Evolutionary conservation across 371 early-diverging fungal genomes (phyloP), one percentile per base, ranked within the genome.

Genomic region (Smittium mucronatum): DNA sequence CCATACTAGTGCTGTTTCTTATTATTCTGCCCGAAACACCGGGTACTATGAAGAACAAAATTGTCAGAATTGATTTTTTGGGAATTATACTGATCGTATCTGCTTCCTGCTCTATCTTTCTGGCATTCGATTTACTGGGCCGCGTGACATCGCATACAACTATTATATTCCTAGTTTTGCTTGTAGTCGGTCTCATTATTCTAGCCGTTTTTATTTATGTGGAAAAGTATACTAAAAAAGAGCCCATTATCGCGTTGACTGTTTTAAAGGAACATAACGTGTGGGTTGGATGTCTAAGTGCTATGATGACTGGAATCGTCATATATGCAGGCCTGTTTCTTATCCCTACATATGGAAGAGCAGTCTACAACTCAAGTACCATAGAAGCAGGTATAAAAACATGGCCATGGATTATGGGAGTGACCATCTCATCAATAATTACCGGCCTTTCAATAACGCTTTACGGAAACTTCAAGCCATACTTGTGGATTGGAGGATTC

Each of bases 331-430:
- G 80, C 5, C 75, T 87, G 60, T 87, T 82, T 71, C 88, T 84
- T 60, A 71, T 88, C 0, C 93, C 94, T 21, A 78, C 90, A 11
- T 93, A 87, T 76, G 90, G 89, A 78, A 89, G 88, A 71, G 84
- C 91, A 36, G 89, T 90, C 47, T 74, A 81, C 35, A 80, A 82
- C 58, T 69, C 75, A 1, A 71, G 81, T 5, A 82, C 89, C 0
- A 87, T 85, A 0, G 58, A 69, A 1, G 76, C 88, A 1, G 89
- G 90, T 34, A 5, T 65, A 5, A 21, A 5, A 17, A 65, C 65
- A 15, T 65, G 65, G 65, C 65, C 65, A 33, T 65, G 65, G 65
- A 36, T 65, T 5, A 34, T 65, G 1, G 21, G 30, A 32, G 65
- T 65, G 2, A 36, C 5, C 5, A 36, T 34, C 15, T 21, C 65